Evolutionary conservation across 257 asterid species (phyloP), one percentile per base, ranked within the genome.

Genomic region (Penstemon eatonii): DNA sequence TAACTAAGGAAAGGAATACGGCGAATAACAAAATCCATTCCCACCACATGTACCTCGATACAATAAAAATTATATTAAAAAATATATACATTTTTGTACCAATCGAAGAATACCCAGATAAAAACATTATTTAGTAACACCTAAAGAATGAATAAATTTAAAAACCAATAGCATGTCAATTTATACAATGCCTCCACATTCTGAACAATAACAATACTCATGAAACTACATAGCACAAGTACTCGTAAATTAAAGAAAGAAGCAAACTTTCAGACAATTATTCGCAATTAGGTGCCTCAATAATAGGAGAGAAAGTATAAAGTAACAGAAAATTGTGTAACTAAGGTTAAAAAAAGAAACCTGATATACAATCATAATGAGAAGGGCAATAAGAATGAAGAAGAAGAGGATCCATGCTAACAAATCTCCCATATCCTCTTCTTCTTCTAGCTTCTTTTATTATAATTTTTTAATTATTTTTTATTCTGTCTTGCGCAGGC

Each of bases 331-430:
- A 4, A 46, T 3, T 6, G 33, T 3, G 44, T 12, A 3, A 56
- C 66, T 43, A 50, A 49, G 64, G 70, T 45, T 49, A 39, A 18
- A 39, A 44, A 8, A 37, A 63, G 59, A 61, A 55, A 92, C 98
- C 98, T 92, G 96, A 80, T 72, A 90, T 79, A 92, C 84, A 44
- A 92, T 65, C 82, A 86, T 77, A 76, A 85, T 78, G 54, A 90
- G 85, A 57, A 92, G 89, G 46, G 80, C 78, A 51, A 92, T 69
- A 61, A 82, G 88, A 6, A 83, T 68, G 84, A 92, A 83, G 89
- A 92, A 90, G 89, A 90, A 90, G 53, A 86, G 83, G 51, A 92
- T 76, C 98, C 97, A 92, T 15, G 86, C 82, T 80, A 84, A 85
- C 40, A 83, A 76, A 59, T 84, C 93, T 54, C 82, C 88, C 96